A percentile compares a stretch with the other conserved stretches of the same genome.
These are phyloP conservation scores for Sarocladiaceae sp. DNA, from an alignment of 2,329 filamentous ascomycete species.

Conservation along the genomic window DNA sequence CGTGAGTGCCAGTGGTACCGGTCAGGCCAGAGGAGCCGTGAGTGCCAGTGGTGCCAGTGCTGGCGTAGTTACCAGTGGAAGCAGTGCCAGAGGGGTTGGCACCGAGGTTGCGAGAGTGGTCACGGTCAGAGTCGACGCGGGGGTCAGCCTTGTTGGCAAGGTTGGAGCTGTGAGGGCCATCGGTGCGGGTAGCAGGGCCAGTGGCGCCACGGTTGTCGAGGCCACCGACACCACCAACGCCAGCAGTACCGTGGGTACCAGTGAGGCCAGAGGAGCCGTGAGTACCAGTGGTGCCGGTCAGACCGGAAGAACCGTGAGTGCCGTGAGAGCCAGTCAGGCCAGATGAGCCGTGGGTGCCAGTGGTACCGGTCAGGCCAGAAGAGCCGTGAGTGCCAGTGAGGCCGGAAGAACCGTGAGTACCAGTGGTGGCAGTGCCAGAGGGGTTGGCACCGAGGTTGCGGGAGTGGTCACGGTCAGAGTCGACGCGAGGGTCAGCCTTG, in stretches of 20 bases:
- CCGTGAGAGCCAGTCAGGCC: constrained; percentile 22
- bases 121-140: constrained; percentile 49
- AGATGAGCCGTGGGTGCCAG: constrained; percentile 21
- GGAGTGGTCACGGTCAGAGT: constrained; percentile 45
- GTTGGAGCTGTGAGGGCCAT: constrained; percentile 44
- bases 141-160: constrained; percentile 49
- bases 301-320: constrained; percentile 20
- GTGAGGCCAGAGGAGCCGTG: constrained; percentile 15
- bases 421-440: constrained; percentile 15
- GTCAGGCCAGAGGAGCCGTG: constrained; percentile 19
- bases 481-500: constrained; percentile 50
- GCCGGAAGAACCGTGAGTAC: constrained; percentile 16
- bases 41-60: constrained; percentile 18
- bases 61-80: constrained; percentile 19
- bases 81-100: constrained; percentile 20
- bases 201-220: constrained; percentile 11
- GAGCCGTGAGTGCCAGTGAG: constrained; percentile 10
- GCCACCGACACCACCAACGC: constrained; percentile 8
- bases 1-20: constrained; percentile 16
- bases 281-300: constrained; percentile 20
- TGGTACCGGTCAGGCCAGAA: not conserved
- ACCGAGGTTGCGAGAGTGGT: constrained; percentile 31
- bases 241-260: constrained; percentile 9
- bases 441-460: constrained; percentile 27
- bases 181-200: constrained; percentile 14